Percentiles rank a stretch among this genome's conserved stretches.
These are phyloP conservation scores for Xylaria telfairii DNA, from an alignment of 495 filamentous ascomycete genomes.

Conservation along the genomic window DNA sequence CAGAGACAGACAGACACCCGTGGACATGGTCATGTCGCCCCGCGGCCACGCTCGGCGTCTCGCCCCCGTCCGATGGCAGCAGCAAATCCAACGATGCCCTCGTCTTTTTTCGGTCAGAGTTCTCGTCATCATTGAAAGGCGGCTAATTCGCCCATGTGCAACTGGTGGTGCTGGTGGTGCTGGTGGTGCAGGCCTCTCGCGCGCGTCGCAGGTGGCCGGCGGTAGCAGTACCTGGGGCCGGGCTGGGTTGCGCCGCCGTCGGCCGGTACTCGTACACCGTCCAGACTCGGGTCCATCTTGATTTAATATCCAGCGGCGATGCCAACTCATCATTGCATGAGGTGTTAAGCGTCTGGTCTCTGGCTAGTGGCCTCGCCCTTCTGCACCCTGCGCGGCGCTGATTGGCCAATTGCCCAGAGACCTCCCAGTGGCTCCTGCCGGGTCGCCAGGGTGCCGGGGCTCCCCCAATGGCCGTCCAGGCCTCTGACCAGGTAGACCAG, in stretches of 20 bases:
- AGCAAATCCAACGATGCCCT: constrained; percentile 24
- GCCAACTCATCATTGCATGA: constrained; percentile 92
- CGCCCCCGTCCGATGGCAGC: constrained; percentile 11
- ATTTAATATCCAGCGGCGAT: constrained; percentile 73
- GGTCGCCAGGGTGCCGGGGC: constrained; percentile 36
- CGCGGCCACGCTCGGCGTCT: constrained; percentile 20
- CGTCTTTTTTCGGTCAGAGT: constrained; percentile 28
- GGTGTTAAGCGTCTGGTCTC: constrained; percentile 60
- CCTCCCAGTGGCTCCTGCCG: constrained; percentile 43
- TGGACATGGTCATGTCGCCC: constrained; percentile 1
- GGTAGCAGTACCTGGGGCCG: constrained; percentile 28
- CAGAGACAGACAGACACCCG: neutral
- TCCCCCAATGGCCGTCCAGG: constrained; percentile 45
- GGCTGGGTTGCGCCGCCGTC: constrained; percentile 31
- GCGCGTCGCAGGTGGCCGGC: neutral
- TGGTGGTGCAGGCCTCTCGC: constrained; percentile 22
- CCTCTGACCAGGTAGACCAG: constrained; percentile 45
- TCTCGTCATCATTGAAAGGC: constrained; percentile 27
- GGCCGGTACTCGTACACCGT: constrained; percentile 51
- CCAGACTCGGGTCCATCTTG: constrained; percentile 59
- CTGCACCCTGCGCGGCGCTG: constrained; percentile 26
- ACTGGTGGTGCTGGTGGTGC: constrained; percentile 27
- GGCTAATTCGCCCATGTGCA: constrained; percentile 29
- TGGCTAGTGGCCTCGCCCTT: constrained; percentile 54
- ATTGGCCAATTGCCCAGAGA: constrained; percentile 38